Conservation (phyloP, 2,329 filamentous ascomycete genomes). For the Podosphaera xanthii region DNA sequence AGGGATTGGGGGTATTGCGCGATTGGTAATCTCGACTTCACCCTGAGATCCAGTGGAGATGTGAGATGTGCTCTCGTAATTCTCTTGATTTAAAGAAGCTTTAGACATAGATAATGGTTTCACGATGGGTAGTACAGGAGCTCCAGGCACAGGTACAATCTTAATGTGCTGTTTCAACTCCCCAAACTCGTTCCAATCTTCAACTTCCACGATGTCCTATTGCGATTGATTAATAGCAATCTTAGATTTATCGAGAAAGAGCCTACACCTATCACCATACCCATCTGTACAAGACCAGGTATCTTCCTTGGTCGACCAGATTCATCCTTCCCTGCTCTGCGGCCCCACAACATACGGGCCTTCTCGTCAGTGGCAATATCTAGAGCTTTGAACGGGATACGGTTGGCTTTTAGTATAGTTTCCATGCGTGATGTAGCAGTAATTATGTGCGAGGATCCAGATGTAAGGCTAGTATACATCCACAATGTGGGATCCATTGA, state of each 20-base stretch:
- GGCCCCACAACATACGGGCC: slow-evolving; percentile 71
- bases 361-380: slow-evolving; percentile 80
- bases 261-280: slow-evolving; percentile 64
- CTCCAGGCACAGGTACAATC: slow-evolving; percentile 21
- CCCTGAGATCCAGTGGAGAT: slow-evolving; percentile 11
- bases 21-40: slow-evolving; percentile 5
- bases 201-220: slow-evolving; percentile 78
- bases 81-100: slow-evolving; percentile 2
- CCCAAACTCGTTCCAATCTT: slow-evolving; percentile 98
- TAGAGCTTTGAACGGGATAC: slow-evolving; percentile 76
- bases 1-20: slow-evolving; percentile 10
- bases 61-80: slow-evolving; percentile 7
- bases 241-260: neutral
- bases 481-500: slow-evolving; percentile 51
- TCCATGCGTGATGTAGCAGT: slow-evolving; percentile 90
- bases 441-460: slow-evolving; percentile 86
- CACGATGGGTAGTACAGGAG: slow-evolving; percentile 10
- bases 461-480: slow-evolving; percentile 88
- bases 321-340: slow-evolving; percentile 52
- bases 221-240: slow-evolving; percentile 5
- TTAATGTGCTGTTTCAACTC: slow-evolving; percentile 74
- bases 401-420: slow-evolving; percentile 87
- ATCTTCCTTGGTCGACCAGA: slow-evolving; percentile 47
- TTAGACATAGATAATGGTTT: slow-evolving; percentile 4
- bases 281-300: slow-evolving; percentile 71